phyloP scores from a whole-genome alignment of 2,329 filamentous ascomycete genomes.

The Neofusicoccum laricinum region DNA sequence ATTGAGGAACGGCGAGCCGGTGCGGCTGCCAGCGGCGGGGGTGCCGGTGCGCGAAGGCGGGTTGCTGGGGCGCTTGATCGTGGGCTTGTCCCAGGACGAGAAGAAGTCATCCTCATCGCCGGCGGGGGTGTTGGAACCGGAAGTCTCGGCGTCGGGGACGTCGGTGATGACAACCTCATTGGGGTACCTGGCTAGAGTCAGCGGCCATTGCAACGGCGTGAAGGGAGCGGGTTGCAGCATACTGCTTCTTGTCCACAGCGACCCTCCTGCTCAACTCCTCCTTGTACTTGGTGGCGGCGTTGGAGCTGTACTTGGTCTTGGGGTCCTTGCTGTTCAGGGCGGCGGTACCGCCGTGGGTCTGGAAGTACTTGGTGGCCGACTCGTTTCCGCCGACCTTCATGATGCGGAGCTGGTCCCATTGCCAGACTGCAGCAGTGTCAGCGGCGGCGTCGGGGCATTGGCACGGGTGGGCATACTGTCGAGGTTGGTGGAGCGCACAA shows the following conservation, averaged over 20 bases:
- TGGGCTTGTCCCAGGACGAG: conserved; percentile 97
- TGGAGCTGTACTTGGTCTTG: conserved; percentile 95
- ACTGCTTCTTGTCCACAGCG: conserved; percentile 81
- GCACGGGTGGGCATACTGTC: conserved; percentile 67
- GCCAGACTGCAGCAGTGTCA: conserved; percentile 60
- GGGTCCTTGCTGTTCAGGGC: conserved; percentile 94
- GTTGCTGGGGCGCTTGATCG: conserved; percentile 93
- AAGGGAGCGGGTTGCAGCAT: conserved; percentile 34
- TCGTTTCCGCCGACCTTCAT: conserved; percentile 99
- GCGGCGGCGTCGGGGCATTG: conserved; percentile 18
- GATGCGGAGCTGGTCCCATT: conserved; percentile 95
- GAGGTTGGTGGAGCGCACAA: conserved; percentile 96
- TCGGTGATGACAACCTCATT: conserved; percentile 84
- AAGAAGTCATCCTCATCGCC: conserved; percentile 95
- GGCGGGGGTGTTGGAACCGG: conserved; percentile 72
- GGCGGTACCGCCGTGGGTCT: conserved; percentile 89
- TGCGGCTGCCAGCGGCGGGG: conserved; percentile 75
- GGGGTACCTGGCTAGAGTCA: conserved; percentile 61
- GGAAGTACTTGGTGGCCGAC: conserved; percentile 97
- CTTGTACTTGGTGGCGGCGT: conserved; percentile 95
- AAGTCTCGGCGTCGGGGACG: conserved; percentile 53
- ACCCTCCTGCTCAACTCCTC: conserved; percentile 88
- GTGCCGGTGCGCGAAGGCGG: conserved; percentile 87
- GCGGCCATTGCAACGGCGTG: conserved; percentile 22
- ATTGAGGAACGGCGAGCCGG: conserved; percentile 85